Evolutionary conservation across 73 alveolate genomes (phyloP).

Genomic region (Halteria grandinella): DNA sequence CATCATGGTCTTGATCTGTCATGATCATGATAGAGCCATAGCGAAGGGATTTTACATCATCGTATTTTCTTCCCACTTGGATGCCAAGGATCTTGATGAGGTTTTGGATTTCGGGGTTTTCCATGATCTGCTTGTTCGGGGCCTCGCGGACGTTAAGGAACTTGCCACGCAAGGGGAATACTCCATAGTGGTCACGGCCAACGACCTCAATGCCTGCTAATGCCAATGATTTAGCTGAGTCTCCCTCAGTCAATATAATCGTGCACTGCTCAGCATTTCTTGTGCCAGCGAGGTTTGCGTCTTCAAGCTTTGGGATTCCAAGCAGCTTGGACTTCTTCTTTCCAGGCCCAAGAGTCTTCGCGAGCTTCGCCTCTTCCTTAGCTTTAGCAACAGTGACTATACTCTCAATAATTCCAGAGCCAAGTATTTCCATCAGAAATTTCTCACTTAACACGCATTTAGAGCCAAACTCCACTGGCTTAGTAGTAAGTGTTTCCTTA

Average conservation of each 20-base stretch:
- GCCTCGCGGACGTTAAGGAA: slow-evolving; percentile 98
- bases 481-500: slow-evolving; percentile 98
- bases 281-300: slow-evolving; percentile 98
- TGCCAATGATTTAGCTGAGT: slow-evolving; percentile 99
- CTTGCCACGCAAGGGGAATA: slow-evolving; percentile 98
- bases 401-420: slow-evolving; percentile 85
- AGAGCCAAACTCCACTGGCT: slow-evolving; percentile 92
- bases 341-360: slow-evolving; percentile 79
- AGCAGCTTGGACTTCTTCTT: slow-evolving; percentile 83
- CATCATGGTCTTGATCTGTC: slow-evolving; percentile 99
- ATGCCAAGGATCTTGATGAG: slow-evolving; percentile 96
- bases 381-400: slow-evolving; percentile 88
- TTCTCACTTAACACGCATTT: slow-evolving; percentile 94
- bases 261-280: slow-evolving; percentile 76
- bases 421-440: slow-evolving; percentile 83
- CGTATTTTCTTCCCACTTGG: slow-evolving; percentile 92
- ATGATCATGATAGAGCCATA: slow-evolving; percentile 98
- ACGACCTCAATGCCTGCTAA: slow-evolving; percentile 98
- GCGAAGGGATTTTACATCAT: slow-evolving; percentile 88
- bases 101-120: slow-evolving; percentile 96
- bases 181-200: slow-evolving; percentile 98
- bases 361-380: slow-evolving; percentile 77
- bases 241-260: slow-evolving; percentile 99
- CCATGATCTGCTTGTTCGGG: slow-evolving; percentile 81
- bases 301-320: slow-evolving; percentile 98